Evolutionary conservation across 176 grass and related monocot species (phyloP), one percentile per base, ranked within the genome.

Genomic region (Paspalum vaginatum): DNA sequence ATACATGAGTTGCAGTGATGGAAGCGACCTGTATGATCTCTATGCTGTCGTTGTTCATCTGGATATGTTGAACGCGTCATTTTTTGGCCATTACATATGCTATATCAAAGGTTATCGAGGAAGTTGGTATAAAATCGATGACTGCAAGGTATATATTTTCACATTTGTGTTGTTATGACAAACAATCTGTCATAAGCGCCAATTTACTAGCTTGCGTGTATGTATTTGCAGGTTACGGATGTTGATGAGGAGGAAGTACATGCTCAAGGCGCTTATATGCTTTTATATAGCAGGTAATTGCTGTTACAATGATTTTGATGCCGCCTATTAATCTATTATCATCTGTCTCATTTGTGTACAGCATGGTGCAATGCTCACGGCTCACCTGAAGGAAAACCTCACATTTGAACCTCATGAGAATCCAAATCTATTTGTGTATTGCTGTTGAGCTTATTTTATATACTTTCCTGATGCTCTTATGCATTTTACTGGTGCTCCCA

Each of bases 51-150:
- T 96, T 63, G 97, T 99, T 69, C 97, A 99, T 75, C 73, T 99
- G 82, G 97, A 99, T 86, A 93, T 99, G 97, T 82, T 99, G 44
- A 99, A 99, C 87, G 87, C 97, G 22, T 96, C 97, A 58, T 99
- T 93, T 87, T 99, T 99, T 90, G 97, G 97, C 6, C 97, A 99
- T 67, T 99, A 99, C 84, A 91, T 99, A 89, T 99, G 97, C 77
- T 99, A 90, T 69, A 96, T 88, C 44, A 99, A 93, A 91, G 83
- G 84, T 69, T 80, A 65, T 57, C 70, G 65, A 78, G 93, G 87
- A 43, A 75, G 48, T 41, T 99, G 97, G 97, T 93, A 88, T 58
- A 88, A 84, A 76, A 81, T 93, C 59, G 97, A 99, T 85, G 97
- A 99, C 84, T 93, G 93, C 85, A 96, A 99, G 97, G 97, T 68